A percentile compares a stretch with the other conserved stretches of the same genome.
Conservation (phyloP, 2,329 filamentous ascomycete species). For the Drechslerella coelobrocha region DNA sequence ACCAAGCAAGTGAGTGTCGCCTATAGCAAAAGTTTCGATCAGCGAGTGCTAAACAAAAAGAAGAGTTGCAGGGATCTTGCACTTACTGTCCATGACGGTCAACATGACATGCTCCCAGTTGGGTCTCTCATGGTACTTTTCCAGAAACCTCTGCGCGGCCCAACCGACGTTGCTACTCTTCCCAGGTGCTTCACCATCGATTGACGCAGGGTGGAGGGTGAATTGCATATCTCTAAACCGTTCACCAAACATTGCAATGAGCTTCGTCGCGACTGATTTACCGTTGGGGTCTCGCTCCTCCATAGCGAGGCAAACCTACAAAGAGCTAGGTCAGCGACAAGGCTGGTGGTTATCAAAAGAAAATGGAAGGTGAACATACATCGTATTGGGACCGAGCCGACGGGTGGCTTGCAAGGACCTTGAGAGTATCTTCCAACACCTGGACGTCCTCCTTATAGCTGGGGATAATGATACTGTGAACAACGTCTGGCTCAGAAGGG, state of each 20-base stretch:
- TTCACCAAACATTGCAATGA: slow-evolving; percentile 70
- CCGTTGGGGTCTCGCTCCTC: slow-evolving; percentile 71
- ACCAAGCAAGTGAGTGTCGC: slow-evolving; percentile 73
- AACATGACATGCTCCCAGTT: slow-evolving; percentile 69
- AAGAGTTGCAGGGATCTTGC: not conserved
- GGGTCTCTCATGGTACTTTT: slow-evolving; percentile 64
- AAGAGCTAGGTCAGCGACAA: slow-evolving; percentile 28
- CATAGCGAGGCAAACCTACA: slow-evolving; percentile 74
- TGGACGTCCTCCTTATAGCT: slow-evolving; percentile 78
- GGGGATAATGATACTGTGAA: slow-evolving; percentile 73
- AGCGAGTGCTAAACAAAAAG: slow-evolving; percentile 50
- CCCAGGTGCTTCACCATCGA: slow-evolving; percentile 72
- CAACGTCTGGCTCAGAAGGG: slow-evolving; percentile 60
- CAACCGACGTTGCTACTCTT: slow-evolving; percentile 78
- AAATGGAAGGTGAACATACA: slow-evolving; percentile 62
- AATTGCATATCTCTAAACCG: slow-evolving; percentile 72
- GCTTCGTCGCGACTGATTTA: slow-evolving; percentile 67
- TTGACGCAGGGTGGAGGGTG: slow-evolving; percentile 71
- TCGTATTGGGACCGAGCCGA: slow-evolving; percentile 71
- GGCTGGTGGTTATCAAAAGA: slow-evolving; percentile 50
- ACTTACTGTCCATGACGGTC: slow-evolving; percentile 75
- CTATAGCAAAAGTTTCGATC: slow-evolving; percentile 60
- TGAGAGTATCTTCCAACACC: slow-evolving; percentile 71
- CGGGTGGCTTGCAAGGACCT: slow-evolving; percentile 72
- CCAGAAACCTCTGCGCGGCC: slow-evolving; percentile 71